Evolutionary conservation across 73 alveolate species (phyloP).

Genomic region (Effrenium voratum): DNA sequence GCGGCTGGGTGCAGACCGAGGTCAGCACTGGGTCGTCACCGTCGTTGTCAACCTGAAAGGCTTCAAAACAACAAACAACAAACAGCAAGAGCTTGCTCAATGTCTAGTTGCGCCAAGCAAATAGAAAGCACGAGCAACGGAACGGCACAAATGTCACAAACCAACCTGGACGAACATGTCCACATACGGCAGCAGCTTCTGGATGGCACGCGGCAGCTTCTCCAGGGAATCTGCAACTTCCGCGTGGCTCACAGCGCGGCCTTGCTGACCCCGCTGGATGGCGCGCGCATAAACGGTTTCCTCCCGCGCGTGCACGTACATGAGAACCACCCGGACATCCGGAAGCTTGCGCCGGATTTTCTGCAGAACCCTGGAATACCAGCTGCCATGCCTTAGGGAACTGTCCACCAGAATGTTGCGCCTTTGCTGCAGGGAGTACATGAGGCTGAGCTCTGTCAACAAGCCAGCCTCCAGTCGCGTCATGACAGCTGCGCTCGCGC

Average conservation of each 20-base stretch:
- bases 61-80: too few species aligned
- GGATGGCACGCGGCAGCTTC: constrained; percentile 27
- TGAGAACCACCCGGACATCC: constrained; percentile 56
- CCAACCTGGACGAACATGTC: constrained; percentile 51
- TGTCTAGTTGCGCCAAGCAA: too few species aligned
- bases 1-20: constrained; percentile 47
- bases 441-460: constrained; percentile 32
- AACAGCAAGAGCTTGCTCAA: too few species aligned
- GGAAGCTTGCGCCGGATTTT: constrained; percentile 51
- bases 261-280: constrained; percentile 19
- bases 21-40: constrained; percentile 11
- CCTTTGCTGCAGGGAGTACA: not conserved
- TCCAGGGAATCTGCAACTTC: constrained; percentile 77
- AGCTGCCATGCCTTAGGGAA: constrained; percentile 56
- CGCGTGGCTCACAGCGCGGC: constrained; percentile 32
- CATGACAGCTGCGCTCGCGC: constrained; percentile 54
- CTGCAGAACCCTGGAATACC: constrained; percentile 61
- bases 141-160: too few species aligned
- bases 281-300: constrained; percentile 47
- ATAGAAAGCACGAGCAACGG: too few species aligned
- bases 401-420: constrained; percentile 52
- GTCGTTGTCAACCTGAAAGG: constrained; percentile 20
- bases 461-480: constrained; percentile 63
- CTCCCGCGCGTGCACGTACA: constrained; percentile 68
- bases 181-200: constrained; percentile 45